Base-by-base conservation (phyloP, 495 filamentous ascomycete genomes). In the Lineolata rhizophorae region DNA sequence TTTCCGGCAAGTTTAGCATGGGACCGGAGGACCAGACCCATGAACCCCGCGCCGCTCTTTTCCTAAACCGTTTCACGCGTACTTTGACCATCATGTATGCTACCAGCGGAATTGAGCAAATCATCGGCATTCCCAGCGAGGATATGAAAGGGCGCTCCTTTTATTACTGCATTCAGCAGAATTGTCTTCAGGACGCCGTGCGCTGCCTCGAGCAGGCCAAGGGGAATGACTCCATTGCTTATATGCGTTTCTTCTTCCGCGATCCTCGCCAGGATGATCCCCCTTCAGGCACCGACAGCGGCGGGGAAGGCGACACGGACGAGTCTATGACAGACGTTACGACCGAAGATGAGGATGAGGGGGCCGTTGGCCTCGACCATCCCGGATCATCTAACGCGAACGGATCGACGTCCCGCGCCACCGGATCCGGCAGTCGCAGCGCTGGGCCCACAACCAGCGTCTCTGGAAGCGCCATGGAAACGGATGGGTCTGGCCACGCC, bases 171-270 rank as follows among this genome's bases (percentile, higher is more conserved):
- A 85, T 84, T 17, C 63, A 75, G 29, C 67, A 75, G 39, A 72
- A 77, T 35, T 84, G 77, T 40, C 51, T 84, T 15, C 54, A 61
- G 10, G 75, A 83, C 41, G 80, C 78, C 10, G 65, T 83, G 9
- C 62, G 67, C 36, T 81, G 72, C 40, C 51, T 92, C 27, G 80
- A 90, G 46, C 72, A 71, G 40, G 82, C 82, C 4, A 90, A 92
- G 47, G 72, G 70, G n/a, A 90, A 92, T 42, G 80, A 90, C 40
- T 90, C 82, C 9, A 90, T 92, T 41, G 81, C 82, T 10, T 92
- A 92, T 42, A 59, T 92, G 31, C 75, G 82, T n/a, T 92, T 92
- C 46, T 79, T 69, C 63, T 84, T 72, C 48, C 64, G 76, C 20
- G 74, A 90, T 50, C 81, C 80, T 18, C 59, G 63, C 34, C 51